Evolutionary conservation across 2,329 filamentous ascomycete genomes (phyloP).

Genomic region (Dactylellina drechsleri): DNA sequence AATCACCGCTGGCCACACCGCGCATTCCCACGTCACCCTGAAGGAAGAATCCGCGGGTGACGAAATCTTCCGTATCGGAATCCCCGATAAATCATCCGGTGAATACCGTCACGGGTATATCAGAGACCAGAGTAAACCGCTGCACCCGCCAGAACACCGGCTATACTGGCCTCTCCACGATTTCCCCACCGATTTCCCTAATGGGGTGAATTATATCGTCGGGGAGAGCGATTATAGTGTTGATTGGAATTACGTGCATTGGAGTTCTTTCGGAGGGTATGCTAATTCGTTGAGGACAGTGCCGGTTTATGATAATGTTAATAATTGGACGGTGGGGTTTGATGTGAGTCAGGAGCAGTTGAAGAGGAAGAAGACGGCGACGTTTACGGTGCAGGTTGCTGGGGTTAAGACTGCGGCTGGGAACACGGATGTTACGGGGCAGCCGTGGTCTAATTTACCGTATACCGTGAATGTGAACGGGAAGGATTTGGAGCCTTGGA

Average conservation of each 20-base stretch:
- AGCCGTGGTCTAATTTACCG: constrained; percentile 68
- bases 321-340: constrained; percentile 71
- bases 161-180: constrained; percentile 73
- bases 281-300: constrained; percentile 64
- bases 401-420: constrained; percentile 72
- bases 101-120: constrained; percentile 71
- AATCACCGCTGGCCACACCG: constrained; percentile 63
- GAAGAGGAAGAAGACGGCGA: constrained; percentile 64
- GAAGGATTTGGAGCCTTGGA: constrained; percentile 64
- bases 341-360: constrained; percentile 64
- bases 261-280: constrained; percentile 72
- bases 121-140: constrained; percentile 65
- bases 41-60: constrained; percentile 68
- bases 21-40: constrained; percentile 65
- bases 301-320: constrained; percentile 63
- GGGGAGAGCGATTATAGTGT: constrained; percentile 65
- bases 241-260: constrained; percentile 74
- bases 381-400: constrained; percentile 72
- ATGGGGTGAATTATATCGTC: constrained; percentile 69
- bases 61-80: constrained; percentile 73
- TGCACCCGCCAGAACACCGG: constrained; percentile 69
- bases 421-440: constrained; percentile 70
- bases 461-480: constrained; percentile 67
- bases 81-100: constrained; percentile 70
- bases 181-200: constrained; percentile 70